phyloP scores from a whole-genome alignment of 352 stramenopile genomes.

The Blastocystis sp. region DNA sequence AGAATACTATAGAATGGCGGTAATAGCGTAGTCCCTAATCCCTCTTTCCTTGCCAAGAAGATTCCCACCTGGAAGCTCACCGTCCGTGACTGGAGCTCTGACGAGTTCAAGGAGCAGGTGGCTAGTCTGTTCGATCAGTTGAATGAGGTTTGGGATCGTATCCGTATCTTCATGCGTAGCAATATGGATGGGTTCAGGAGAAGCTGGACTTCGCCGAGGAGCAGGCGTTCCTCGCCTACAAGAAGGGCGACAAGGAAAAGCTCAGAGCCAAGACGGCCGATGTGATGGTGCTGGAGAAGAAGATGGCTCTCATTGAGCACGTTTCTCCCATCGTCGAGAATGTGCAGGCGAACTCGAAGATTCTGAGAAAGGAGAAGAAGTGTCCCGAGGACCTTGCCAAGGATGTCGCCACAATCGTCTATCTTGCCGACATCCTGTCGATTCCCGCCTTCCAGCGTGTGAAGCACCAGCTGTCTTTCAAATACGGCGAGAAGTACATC shows the following conservation, averaged over 20 bases:
- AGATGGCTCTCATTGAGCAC: constrained; percentile 50
- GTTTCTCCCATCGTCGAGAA: constrained; percentile 62
- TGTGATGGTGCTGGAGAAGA: constrained; percentile 72
- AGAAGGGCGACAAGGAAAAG: constrained; percentile 72
- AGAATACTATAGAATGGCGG: not conserved
- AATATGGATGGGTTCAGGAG: constrained; percentile 69
- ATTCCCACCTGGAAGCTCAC: constrained; percentile 69
- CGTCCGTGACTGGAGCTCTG: constrained; percentile 48
- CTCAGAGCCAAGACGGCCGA: constrained; percentile 34
- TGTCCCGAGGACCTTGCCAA: constrained; percentile 60
- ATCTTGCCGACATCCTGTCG: constrained; percentile 40
- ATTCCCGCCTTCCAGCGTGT: constrained; percentile 69
- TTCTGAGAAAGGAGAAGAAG: constrained; percentile 67
- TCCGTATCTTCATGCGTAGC: not conserved
- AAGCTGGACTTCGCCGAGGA: constrained; percentile 62
- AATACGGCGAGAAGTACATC: constrained; percentile 70
- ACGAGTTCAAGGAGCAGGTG: constrained; percentile 68
- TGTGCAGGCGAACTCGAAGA: constrained; percentile 33
- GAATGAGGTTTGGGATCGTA: constrained; percentile 40
- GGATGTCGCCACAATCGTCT: constrained; percentile 46
- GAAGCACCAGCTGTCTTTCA: constrained; percentile 66
- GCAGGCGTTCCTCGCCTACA: constrained; percentile 61
- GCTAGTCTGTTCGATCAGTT: constrained; percentile 42
- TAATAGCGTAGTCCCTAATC: constrained; percentile 62
- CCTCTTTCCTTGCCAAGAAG: constrained; percentile 59